A percentile compares a stretch with the other conserved stretches of the same genome.
Evolutionary conservation across 805 yeast species (phyloP).

Genomic region (Yamadazyma nakazawae): DNA sequence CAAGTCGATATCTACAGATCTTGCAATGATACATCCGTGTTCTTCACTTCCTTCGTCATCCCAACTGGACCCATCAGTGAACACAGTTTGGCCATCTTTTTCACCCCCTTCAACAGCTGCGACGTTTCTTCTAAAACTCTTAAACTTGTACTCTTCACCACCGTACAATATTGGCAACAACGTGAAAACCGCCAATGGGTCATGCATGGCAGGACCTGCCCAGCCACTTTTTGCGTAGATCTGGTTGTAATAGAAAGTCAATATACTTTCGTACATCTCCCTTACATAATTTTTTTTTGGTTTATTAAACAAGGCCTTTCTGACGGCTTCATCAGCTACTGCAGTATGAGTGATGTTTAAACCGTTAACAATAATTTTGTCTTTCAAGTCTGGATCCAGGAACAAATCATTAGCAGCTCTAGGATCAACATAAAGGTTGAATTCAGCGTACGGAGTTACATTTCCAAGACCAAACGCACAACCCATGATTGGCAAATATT

Average conservation of each 20-base stretch:
- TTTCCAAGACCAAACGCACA: slow-evolving; percentile 59
- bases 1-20: slow-evolving; percentile 12
- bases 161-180: slow-evolving; percentile 44
- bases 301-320: slow-evolving; percentile 25
- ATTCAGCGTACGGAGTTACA: slow-evolving; percentile 58
- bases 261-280: slow-evolving; percentile 20
- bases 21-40: slow-evolving; percentile 17
- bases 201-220: slow-evolving; percentile 76
- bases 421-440: slow-evolving; percentile 74
- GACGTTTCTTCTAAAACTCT: slow-evolving; percentile 24
- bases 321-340: slow-evolving; percentile 36
- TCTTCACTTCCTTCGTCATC: slow-evolving; percentile 14
- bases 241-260: slow-evolving; percentile 18
- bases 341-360: slow-evolving; percentile 70
- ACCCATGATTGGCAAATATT: slow-evolving; percentile 70
- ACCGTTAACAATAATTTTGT: slow-evolving; percentile 56
- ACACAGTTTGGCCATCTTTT: slow-evolving; percentile 26
- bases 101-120: slow-evolving; percentile 27
- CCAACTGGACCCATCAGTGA: slow-evolving; percentile 10
- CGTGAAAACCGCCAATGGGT: slow-evolving; percentile 67
- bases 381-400: slow-evolving; percentile 41
- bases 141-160: slow-evolving; percentile 18
- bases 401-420: slow-evolving; percentile 64
- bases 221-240: slow-evolving; percentile 13
- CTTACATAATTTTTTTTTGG: slow-evolving; percentile 38